Conservation (phyloP, 225 moss, liverwort and hornwort species). For the Marchantia polymorpha region DNA sequence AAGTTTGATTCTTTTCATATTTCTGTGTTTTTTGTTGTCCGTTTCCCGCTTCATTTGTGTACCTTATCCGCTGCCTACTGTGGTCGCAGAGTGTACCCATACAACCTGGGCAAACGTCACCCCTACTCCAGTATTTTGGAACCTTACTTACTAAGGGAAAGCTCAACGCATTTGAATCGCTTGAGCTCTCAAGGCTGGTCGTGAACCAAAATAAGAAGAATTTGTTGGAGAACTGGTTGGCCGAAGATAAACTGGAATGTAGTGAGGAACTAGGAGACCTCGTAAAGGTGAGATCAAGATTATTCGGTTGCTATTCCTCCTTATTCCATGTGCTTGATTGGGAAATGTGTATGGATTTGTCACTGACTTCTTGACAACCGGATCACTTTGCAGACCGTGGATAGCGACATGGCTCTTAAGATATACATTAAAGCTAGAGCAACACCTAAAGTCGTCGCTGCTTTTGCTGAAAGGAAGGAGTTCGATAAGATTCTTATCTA, state of each 20-base stretch:
- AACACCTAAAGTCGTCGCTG: slow-evolving; percentile 94
- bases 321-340: too few species aligned
- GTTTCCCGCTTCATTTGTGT: neutral
- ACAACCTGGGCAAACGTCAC: slow-evolving; percentile 92
- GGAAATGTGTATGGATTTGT: neutral
- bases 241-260: slow-evolving; percentile 99
- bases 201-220: slow-evolving; percentile 98
- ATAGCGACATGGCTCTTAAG: slow-evolving; percentile 96
- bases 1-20: neutral
- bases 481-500: slow-evolving; percentile 98
- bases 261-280: slow-evolving; percentile 98
- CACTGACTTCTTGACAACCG: neutral
- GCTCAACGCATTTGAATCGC: slow-evolving; percentile 79
- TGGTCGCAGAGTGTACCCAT: slow-evolving; percentile 88
- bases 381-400: slow-evolving; percentile 67
- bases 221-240: slow-evolving; percentile 95
- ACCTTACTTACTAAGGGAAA: slow-evolving; percentile 91
- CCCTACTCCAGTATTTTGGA: slow-evolving; percentile 93
- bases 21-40: neutral
- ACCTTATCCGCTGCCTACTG: neutral
- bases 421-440: slow-evolving; percentile 97
- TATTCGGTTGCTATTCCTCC: neutral
- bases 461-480: slow-evolving; percentile 94
- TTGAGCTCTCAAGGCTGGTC: slow-evolving; percentile 93
- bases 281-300: slow-evolving; percentile 61